Percentiles rank a stretch among this genome's conserved stretches.
These are phyloP conservation scores for Aspergillus persii DNA, from an alignment of 2,329 filamentous ascomycete genomes.

Conservation along the genomic window DNA sequence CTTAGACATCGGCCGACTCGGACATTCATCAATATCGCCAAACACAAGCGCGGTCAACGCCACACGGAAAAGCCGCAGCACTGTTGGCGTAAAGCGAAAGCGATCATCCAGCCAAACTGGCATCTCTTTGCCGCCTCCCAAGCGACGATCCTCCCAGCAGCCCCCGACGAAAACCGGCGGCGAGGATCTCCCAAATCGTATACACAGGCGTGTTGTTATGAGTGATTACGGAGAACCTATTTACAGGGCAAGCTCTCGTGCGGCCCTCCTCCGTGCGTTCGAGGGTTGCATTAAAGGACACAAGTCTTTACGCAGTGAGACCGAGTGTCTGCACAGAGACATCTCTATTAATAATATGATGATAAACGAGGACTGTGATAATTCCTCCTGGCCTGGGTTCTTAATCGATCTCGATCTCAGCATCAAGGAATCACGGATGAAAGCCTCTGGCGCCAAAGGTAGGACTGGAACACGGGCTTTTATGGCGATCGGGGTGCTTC, in stretches of 20 bases:
- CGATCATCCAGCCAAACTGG: slow-evolving; percentile 19
- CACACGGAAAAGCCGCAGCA: background rate
- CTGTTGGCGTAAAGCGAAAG: slow-evolving; percentile 7
- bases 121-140: slow-evolving; percentile 9
- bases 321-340: slow-evolving; percentile 44
- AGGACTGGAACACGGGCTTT: slow-evolving; percentile 41
- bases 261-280: slow-evolving; percentile 1
- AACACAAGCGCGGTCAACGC: no score
- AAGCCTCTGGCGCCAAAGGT: slow-evolving; percentile 37
- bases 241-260: slow-evolving; percentile 40
- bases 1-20: slow-evolving; percentile 2
- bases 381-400: slow-evolving; percentile 26
- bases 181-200: slow-evolving; percentile 31
- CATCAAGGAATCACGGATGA: slow-evolving; percentile 30
- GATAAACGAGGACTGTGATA: slow-evolving; percentile 44
- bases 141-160: no score
- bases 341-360: slow-evolving; percentile 50
- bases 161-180: slow-evolving; percentile 20
- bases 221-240: slow-evolving; percentile 43
- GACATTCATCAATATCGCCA: no score
- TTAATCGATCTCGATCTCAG: slow-evolving; percentile 30
- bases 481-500: slow-evolving; percentile 44
- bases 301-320: slow-evolving; percentile 21
- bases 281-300: slow-evolving; percentile 14
- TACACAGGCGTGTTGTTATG: slow-evolving; percentile 44